Evolutionary conservation across 1,284 basidiomycete species (phyloP).

Genomic region (Apiotrichum montevideense): DNA sequence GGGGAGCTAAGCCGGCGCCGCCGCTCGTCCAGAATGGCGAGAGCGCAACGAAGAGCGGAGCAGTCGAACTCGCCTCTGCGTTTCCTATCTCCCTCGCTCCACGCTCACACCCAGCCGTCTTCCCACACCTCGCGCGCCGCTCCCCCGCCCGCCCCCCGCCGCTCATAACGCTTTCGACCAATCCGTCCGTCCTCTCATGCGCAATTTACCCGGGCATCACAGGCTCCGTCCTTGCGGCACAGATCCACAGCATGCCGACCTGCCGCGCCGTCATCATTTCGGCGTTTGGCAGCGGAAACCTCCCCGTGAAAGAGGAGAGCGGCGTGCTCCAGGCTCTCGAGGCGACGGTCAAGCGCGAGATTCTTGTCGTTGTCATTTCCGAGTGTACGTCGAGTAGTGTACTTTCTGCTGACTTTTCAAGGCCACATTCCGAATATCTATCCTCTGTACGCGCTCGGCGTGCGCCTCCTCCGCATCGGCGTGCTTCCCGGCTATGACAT

Average conservation of each 20-base stretch:
- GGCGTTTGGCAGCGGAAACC: constrained; percentile 40
- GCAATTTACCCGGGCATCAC: constrained; percentile 39
- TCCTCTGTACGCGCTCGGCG: constrained; percentile 42
- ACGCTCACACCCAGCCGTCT: constrained; percentile 12
- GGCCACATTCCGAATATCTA: constrained; percentile 42
- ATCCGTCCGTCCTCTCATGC: constrained; percentile 30
- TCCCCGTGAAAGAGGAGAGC: constrained; percentile 34
- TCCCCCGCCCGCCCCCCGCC: constrained; percentile 20
- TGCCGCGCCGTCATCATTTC: constrained; percentile 41
- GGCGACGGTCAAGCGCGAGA: constrained; percentile 35
- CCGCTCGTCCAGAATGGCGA: too few relatives aligned
- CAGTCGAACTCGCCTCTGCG: too few relatives aligned
- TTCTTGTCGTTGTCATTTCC: constrained; percentile 43
- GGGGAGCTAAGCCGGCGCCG: too few relatives aligned
- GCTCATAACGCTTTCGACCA: constrained; percentile 27
- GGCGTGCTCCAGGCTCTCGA: constrained; percentile 34
- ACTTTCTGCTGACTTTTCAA: background rate
- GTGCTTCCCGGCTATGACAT: constrained; percentile 43
- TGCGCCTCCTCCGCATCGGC: constrained; percentile 33
- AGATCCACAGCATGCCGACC: constrained; percentile 37
- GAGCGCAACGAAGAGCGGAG: too few relatives aligned
- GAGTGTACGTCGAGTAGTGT: constrained; percentile 26
- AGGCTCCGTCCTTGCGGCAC: constrained; percentile 36
- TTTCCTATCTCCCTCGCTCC: too few relatives aligned
- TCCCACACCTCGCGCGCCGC: constrained; percentile 18